Evolutionary conservation across 352 stramenopile genomes (phyloP), one percentile per base, ranked within the genome.

Genomic region (Globisporangium recalcitrans): DNA sequence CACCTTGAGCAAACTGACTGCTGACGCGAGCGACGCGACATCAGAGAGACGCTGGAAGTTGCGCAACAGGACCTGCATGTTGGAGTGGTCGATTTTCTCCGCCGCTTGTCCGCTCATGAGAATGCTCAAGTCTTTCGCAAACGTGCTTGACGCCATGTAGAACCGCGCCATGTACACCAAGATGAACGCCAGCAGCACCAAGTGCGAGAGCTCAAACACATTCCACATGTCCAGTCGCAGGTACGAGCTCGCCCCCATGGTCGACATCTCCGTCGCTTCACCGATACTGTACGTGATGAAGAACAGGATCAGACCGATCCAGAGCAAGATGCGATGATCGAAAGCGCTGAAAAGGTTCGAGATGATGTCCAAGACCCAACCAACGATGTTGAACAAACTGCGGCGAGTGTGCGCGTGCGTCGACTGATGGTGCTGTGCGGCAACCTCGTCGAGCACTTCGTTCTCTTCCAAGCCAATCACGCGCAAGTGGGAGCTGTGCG

Each of bases 151-250:
- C 14, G 79, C 79, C 26, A 85, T 58, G 57, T 90, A 91, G 55
- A 87, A 93, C 29, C 74, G 75, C 51, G 80, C 81, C 63, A 86
- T 77, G 57, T 86, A 84, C 44, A 72, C 74, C n/a, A 95, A 60
- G 31, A 93, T 58, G 5, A 67, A 80, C 24, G 74, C 73, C 31
- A 95, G 58, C 9, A 91, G 69, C 16, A 81, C 64, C 36, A 95
- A 64, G 58, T 95, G 86, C 32, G 74, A 82, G 14, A 95, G 70
- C 59, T 95, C 86, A 63, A 95, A 95, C 6, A 95, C 42, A 72
- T 95, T 95, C 86, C 86, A 95, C 79, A 93, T 89, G 65, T 95
- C 83, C 16, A 85, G 87, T 29, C 77, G 75, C 51, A 95, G 65
- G 57, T 95, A 95, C 54, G 85, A 87, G 11, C 65, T 65, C 11